Evolutionary conservation across 768 basidiomycete species (phyloP), one percentile per base, ranked within the genome.

Genomic region (Sarcodon aspratus): DNA sequence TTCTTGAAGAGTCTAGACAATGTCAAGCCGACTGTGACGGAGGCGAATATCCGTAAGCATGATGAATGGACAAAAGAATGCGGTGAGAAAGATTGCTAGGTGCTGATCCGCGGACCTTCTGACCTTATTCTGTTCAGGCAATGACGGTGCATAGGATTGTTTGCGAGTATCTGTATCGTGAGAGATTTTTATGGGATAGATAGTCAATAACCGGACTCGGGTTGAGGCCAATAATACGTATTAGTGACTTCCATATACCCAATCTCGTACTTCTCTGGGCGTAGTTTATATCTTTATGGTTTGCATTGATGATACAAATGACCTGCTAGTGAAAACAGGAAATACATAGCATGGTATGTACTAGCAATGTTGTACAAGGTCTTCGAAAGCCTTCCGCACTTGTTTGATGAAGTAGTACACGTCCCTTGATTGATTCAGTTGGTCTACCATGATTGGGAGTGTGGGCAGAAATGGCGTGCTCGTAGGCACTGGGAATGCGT

Each of bases 11-110:
- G 85, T 27, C 66, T 97, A 47, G 74, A 78, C 47, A 80, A 72
- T 44, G 86, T 85, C 15, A 75, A 87, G 54, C 92, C 92, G 32
- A 97, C 93, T 0, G 95, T 98, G 17, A 85, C 83, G 3, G 80
- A 81, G 50, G 76, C 82, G 4, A 95, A 98, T 69, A 92, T 98
- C 53, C 79, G 75, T 68, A 73, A 71, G 52, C 87, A 92, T 57
- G 82, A 87, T 0, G 73, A 85, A 15, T 91, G 89, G 89, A 92
- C 89, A 46, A 77, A 68, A 56, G 87, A 91, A 60, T 85, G 83
- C 53, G 88, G 88, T 82, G 55, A 57, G 82, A 35, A 17, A 42
- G 17, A 35, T 37, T 33, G 21, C 17, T 38, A 42, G 44, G n/a
- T 34, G 31, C 32, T 37, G 21, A 12, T 21, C 36, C 33, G 36